Evolutionary conservation across 2,329 filamentous ascomycete species (phyloP).

Genomic region (Chalaropsis ovoidea): DNA sequence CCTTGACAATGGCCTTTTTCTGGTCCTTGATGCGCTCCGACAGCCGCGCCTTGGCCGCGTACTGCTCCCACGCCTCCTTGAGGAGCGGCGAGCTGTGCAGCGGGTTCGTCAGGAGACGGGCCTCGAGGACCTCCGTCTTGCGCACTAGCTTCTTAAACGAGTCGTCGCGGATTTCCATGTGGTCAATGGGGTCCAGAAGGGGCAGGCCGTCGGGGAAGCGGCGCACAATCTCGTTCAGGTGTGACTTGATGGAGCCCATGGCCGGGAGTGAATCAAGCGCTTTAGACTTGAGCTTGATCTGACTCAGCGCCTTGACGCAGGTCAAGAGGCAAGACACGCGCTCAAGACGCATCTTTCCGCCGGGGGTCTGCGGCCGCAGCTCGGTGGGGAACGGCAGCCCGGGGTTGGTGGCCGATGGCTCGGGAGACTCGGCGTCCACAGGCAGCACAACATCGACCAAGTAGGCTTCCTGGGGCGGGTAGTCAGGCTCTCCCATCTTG

Average conservation of each 20-base stretch:
- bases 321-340: slow-evolving; percentile 78
- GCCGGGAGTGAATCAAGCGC: slow-evolving; percentile 22
- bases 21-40: slow-evolving; percentile 71
- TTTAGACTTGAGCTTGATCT: slow-evolving; percentile 53
- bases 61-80: slow-evolving; percentile 75
- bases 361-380: slow-evolving; percentile 51
- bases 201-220: slow-evolving; percentile 90
- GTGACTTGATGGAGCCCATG: slow-evolving; percentile 50
- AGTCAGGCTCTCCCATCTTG: slow-evolving; percentile 58
- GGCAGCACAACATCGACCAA: slow-evolving; percentile 72
- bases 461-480: slow-evolving; percentile 64
- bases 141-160: slow-evolving; percentile 84
- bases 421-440: slow-evolving; percentile 40
- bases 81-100: slow-evolving; percentile 83
- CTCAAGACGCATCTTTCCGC: slow-evolving; percentile 62
- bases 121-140: slow-evolving; percentile 96
- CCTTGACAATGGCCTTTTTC: slow-evolving; percentile 77
- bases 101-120: slow-evolving; percentile 75
- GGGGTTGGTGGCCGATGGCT: slow-evolving; percentile 34
- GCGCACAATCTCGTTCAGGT: slow-evolving; percentile 66
- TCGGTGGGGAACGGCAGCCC: slow-evolving; percentile 46
- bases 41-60: slow-evolving; percentile 67
- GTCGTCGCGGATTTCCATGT: slow-evolving; percentile 90
- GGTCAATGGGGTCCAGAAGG: slow-evolving; percentile 82
- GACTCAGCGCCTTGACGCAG: slow-evolving; percentile 73